Percentiles rank a stretch among this genome's conserved stretches.
These are phyloP conservation scores for Liriodendron chinense DNA, from an alignment of 164 flowering plant genomes.

Conservation along the genomic window DNA sequence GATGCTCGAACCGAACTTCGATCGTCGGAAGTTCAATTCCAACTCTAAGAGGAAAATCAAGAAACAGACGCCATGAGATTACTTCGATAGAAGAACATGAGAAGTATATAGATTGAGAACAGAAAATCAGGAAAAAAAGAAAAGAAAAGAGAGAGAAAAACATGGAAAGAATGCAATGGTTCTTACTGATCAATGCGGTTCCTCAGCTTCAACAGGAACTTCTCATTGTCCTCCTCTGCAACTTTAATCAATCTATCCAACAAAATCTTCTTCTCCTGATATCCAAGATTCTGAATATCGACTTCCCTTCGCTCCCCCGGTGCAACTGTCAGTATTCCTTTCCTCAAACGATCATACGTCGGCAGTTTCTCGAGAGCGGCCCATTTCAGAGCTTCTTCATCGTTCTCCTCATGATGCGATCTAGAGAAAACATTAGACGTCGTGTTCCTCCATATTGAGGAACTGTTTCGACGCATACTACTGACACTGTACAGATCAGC, in stretches of 20 bases:
- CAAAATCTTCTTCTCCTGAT: conserved; percentile 45
- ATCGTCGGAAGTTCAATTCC: conserved; percentile 60
- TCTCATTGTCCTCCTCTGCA: conserved; percentile 75
- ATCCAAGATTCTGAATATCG: conserved; percentile 47
- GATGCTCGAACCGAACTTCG: conserved; percentile 65
- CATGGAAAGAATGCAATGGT: neutral
- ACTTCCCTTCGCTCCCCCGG: conserved; percentile 41
- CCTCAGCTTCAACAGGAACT: conserved; percentile 64
- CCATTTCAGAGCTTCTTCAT: conserved; percentile 83
- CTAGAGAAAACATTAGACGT: conserved; percentile 42
- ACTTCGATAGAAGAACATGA: neutral
- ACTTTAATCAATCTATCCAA: conserved; percentile 52
- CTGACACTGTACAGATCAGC: conserved; percentile 12
- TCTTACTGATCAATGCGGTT: conserved; percentile 56
- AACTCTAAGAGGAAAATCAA: conserved; percentile 37
- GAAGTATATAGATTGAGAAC: neutral
- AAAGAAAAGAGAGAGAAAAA: neutral
- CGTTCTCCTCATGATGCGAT: conserved; percentile 58
- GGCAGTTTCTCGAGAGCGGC: conserved; percentile 77
- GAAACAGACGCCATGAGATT: neutral
- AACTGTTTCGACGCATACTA: conserved; percentile 34
- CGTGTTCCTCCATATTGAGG: conserved; percentile 46
- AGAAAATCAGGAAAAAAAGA: neutral
- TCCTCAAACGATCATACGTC: conserved; percentile 60
- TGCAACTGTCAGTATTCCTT: conserved; percentile 46